These are phyloP conservation scores for Kuraishia cidri DNA, from an alignment of 805 yeast species.

Conservation along the genomic window DNA sequence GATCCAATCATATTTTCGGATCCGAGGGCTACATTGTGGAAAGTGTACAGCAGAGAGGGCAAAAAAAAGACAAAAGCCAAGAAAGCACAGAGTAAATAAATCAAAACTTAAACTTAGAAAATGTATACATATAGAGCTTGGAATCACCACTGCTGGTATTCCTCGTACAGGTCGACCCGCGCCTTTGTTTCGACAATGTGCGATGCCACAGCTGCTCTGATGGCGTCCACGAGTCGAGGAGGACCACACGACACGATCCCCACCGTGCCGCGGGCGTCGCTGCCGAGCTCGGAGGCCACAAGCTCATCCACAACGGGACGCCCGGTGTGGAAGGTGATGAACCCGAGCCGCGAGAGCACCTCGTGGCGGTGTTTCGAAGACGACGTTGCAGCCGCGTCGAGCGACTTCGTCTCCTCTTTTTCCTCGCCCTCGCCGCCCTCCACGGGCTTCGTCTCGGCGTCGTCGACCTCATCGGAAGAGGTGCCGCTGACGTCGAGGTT, in stretches of 20 bases:
- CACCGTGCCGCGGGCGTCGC: constrained; percentile 16
- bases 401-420: too few relatives aligned
- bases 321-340: constrained; percentile 30
- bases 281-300: too few relatives aligned
- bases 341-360: constrained; percentile 19
- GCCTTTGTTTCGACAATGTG: constrained; percentile 9
- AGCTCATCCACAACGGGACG: constrained; percentile 31
- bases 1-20: too few relatives aligned
- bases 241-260: constrained; percentile 47
- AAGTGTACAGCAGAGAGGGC: too few relatives aligned
- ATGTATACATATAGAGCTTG: too few relatives aligned
- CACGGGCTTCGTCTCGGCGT: constrained; percentile 9
- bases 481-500: constrained; percentile 5
- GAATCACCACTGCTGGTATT: constrained; percentile 56
- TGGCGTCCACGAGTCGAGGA: constrained; percentile 40
- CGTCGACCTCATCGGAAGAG: background rate
- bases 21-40: too few relatives aligned
- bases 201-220: constrained; percentile 30
- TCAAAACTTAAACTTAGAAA: too few relatives aligned
- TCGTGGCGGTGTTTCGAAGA: too few relatives aligned
- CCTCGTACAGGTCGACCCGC: constrained; percentile 48
- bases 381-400: too few relatives aligned
- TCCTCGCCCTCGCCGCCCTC: too few relatives aligned
- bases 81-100: too few relatives aligned
- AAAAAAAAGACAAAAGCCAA: too few relatives aligned